Evolutionary conservation across 2,329 filamentous ascomycete species (phyloP), one percentile per base, ranked within the genome.

Genomic region (Aschersonia sp.): DNA sequence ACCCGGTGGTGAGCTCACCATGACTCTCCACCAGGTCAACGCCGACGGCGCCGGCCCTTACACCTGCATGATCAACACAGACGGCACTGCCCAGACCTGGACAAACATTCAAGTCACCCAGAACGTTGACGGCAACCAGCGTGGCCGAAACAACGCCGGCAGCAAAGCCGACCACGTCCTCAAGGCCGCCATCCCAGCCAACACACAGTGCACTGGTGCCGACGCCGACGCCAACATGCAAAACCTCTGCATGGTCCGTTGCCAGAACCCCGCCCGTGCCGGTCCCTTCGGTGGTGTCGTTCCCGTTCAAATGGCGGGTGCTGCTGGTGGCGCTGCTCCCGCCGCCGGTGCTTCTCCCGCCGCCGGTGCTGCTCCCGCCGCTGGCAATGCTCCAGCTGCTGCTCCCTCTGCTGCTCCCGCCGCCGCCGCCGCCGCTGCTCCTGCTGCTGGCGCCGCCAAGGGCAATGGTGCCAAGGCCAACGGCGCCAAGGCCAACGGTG

Each of bases 1-100:
- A 5, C 55, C 67, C 0, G 79, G 79, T 45, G 80, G 80, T 49
- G 55, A 69, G 48, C 55, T 84, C 51, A 65, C 50, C 1, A 82
- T 84, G 70, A 82, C 77, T 1, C 66, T 83, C 7, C 80, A 82
- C 64, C 79, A 83, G 60, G 78, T 84, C 60, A 84, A 83, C 63
- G 69, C 69, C 40, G 80, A 84, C 54, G 80, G 80, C 50, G 80
- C 75, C 50, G 80, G 80, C 9, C 78, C 79, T 2, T 83, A 80
- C 63, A 73, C 67, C 5, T 82, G 78, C 66, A 78, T 78, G 70
- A 78, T 83, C 59, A 80, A 81, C 56, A 61, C 68, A 48, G 77
- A 78, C 49, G 80, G 68, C 48, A 79, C 77, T 4, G 78, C 71
- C 30, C 58, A 66, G 45, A 59, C 65, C 53, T 81, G 75, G 71